These are phyloP conservation scores for Immersiporthe knoxdaviesiana DNA, from an alignment of 2,329 filamentous ascomycete species.

Conservation along the genomic window DNA sequence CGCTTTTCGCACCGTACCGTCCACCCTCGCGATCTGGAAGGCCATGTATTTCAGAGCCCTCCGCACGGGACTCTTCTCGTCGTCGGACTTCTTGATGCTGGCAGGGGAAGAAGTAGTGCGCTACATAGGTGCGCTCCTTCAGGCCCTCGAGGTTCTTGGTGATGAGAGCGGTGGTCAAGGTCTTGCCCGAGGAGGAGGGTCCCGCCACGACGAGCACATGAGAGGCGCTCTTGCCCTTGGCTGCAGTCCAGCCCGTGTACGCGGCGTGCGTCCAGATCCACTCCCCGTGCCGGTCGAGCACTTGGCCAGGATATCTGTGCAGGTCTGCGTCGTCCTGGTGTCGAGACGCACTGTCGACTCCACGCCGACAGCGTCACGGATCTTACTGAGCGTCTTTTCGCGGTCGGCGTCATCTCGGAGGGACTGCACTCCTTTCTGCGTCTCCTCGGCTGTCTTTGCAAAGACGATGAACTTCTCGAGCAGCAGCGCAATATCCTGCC, in stretches of 20 bases:
- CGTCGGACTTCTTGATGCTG: conserved; percentile 32
- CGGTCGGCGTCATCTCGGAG: conserved; percentile 32
- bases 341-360: conserved; percentile 32
- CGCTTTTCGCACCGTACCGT: conserved; percentile 31
- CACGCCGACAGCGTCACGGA: conserved; percentile 31
- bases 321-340: conserved; percentile 33
- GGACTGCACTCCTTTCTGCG: conserved; percentile 29
- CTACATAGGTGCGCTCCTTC: conserved; percentile 33
- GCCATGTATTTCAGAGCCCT: conserved; percentile 36
- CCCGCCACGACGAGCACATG: conserved; percentile 33
- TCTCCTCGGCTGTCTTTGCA: conserved; percentile 30
- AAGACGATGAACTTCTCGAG: conserved; percentile 23
- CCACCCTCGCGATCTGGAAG: conserved; percentile 36
- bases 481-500: background rate
- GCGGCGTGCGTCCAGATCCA: conserved; percentile 14
- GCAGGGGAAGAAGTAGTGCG: conserved; percentile 36
- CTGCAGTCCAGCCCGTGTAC: conserved; percentile 1
- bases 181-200: conserved; percentile 34
- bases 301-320: conserved; percentile 28
- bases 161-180: conserved; percentile 32
- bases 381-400: conserved; percentile 32
- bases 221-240: conserved; percentile 26
- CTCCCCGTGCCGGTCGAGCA: conserved; percentile 24
- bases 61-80: conserved; percentile 32
- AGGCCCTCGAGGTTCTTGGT: conserved; percentile 35